Percentiles rank a stretch among this genome's conserved stretches.
Conservation (phyloP, 108 stramenopile genomes). For the Mediolabrus comicus region DNA sequence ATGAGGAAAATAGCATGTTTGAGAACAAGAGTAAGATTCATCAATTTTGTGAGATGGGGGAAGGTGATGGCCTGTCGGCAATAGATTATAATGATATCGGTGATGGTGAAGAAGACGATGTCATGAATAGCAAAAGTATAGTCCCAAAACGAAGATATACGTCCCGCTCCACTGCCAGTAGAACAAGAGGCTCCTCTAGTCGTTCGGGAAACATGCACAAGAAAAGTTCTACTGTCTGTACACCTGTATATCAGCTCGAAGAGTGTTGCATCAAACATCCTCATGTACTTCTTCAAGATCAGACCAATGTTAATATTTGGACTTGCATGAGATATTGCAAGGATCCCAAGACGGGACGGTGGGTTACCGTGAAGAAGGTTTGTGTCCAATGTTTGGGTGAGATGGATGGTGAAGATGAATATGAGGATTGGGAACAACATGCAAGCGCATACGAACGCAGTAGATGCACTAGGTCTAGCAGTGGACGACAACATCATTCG, state of each 20-base stretch:
- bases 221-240: background rate
- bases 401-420: background rate
- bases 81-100: background rate
- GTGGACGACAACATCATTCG: background rate
- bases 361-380: slow-evolving; percentile 25
- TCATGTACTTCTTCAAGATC: slow-evolving; percentile 13
- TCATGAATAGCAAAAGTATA: background rate
- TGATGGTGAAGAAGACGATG: background rate
- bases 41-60: background rate
- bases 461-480: background rate
- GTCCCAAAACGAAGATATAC: background rate
- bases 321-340: slow-evolving; percentile 28
- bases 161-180: background rate
- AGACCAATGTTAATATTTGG: slow-evolving; percentile 16
- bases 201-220: background rate
- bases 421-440: background rate
- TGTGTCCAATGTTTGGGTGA: slow-evolving; percentile 12
- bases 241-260: slow-evolving; percentile 15
- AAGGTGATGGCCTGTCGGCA: background rate
- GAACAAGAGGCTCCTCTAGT: background rate
- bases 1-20: background rate
- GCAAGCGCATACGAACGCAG: background rate
- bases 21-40: background rate
- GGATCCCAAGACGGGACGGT: slow-evolving; percentile 13
- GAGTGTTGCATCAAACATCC: slow-evolving; percentile 31